A percentile compares a stretch with the other conserved stretches of the same genome.
phyloP scores from a whole-genome alignment of 2,329 filamentous ascomycete species.

The Sporothrix pallida region DNA sequence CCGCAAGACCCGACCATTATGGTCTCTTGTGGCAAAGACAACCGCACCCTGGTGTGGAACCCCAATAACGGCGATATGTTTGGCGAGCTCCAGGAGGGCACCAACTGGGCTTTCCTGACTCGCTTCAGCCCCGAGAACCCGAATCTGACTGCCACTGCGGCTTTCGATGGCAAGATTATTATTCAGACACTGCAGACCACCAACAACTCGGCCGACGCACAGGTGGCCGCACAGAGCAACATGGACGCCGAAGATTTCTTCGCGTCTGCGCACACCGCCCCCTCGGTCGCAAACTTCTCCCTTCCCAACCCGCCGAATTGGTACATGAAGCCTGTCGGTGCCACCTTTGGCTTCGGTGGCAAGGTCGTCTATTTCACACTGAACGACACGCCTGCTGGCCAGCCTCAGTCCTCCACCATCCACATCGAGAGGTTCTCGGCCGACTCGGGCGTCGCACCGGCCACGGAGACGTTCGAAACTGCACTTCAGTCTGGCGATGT shows the following conservation, averaged over 20 bases:
- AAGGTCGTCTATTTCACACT: slow-evolving; percentile 80
- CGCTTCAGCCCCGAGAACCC: slow-evolving; percentile 94
- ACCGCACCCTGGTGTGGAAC: slow-evolving; percentile 95
- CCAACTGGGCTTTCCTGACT: slow-evolving; percentile 99
- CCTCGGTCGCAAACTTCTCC: slow-evolving; percentile 88
- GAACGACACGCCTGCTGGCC: slow-evolving; percentile 63
- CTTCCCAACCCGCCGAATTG: slow-evolving; percentile 85
- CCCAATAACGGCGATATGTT: slow-evolving; percentile 85
- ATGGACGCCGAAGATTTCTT: slow-evolving; percentile 97
- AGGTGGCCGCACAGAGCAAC: slow-evolving; percentile 68
- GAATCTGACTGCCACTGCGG: slow-evolving; percentile 88
- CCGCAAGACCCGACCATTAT: slow-evolving; percentile 85
- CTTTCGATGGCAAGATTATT: slow-evolving; percentile 95
- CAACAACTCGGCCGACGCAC: slow-evolving; percentile 70
- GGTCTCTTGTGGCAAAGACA: slow-evolving; percentile 95
- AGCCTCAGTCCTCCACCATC: slow-evolving; percentile 74
- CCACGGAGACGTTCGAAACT: slow-evolving; percentile 85
- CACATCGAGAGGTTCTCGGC: slow-evolving; percentile 86
- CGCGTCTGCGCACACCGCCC: slow-evolving; percentile 87
- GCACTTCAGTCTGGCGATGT: slow-evolving; percentile 80
- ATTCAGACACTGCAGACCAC: slow-evolving; percentile 95
- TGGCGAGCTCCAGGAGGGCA: slow-evolving; percentile 94
- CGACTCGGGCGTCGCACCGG: slow-evolving; percentile 81
- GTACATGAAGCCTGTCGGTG: slow-evolving; percentile 83
- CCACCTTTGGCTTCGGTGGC: slow-evolving; percentile 93